phyloP scores from a whole-genome alignment of 768 basidiomycete genomes.

The Ephemerocybe angulata region DNA sequence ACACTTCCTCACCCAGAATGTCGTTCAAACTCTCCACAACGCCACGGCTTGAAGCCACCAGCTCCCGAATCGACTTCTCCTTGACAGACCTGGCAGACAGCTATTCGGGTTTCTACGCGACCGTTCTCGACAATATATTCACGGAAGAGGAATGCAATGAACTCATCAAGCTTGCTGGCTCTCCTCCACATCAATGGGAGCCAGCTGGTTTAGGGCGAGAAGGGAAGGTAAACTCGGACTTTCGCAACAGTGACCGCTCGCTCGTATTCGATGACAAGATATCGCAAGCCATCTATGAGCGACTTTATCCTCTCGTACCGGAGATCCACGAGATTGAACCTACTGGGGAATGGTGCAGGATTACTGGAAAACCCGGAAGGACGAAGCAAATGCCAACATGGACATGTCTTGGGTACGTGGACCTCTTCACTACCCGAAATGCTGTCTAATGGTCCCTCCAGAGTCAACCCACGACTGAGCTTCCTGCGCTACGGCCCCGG shows the following conservation, averaged over 20 bases:
- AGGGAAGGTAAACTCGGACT: constrained; percentile 25
- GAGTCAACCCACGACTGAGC: constrained; percentile 36
- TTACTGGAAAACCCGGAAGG: constrained; percentile 27
- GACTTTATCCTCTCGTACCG: constrained; percentile 29
- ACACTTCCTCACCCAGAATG: not conserved
- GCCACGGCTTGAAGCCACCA: not conserved
- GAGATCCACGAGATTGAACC: constrained; percentile 29
- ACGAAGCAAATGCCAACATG: constrained; percentile 28
- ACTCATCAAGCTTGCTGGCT: constrained; percentile 26
- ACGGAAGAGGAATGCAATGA: constrained; percentile 32
- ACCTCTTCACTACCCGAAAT: not conserved
- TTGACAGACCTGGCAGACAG: constrained; percentile 23
- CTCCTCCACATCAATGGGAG: constrained; percentile 26
- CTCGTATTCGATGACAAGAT: constrained; percentile 26
- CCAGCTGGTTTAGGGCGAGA: constrained; percentile 29
- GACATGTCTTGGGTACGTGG: constrained; percentile 32
- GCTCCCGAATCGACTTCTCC: constrained; percentile 26
- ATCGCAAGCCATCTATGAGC: constrained; percentile 28
- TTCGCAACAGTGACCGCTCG: constrained; percentile 36
- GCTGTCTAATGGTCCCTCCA: too few species aligned
- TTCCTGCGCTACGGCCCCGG: constrained; percentile 43
- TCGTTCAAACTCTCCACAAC: not conserved
- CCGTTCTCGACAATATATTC: constrained; percentile 36
- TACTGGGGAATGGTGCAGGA: constrained; percentile 26
- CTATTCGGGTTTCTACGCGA: constrained; percentile 33